Base-by-base conservation (phyloP, 352 stramenopile genomes). In the Globisporangium camurandrum region DNA sequence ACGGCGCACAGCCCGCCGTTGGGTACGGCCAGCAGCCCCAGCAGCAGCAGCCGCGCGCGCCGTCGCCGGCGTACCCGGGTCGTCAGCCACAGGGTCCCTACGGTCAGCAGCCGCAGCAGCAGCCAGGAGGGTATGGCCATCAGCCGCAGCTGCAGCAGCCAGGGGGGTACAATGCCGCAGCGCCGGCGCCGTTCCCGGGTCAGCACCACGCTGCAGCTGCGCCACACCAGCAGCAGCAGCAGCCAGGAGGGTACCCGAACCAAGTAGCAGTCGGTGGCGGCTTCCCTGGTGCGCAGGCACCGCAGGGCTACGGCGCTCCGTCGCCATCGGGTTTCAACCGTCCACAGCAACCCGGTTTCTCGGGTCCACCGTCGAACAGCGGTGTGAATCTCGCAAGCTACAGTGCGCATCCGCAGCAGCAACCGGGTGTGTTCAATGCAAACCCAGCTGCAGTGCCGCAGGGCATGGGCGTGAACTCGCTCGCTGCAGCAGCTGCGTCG, bases 381-480 rank as follows among this genome's bases (percentile, higher is more conserved):
- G 54, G 28, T 11, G 38, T 24, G 27, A 48, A 59, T 56, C 37
- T 34, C 71, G 64, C 40, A 38, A 54, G 43, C 37, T 66, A 76
- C 61, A 42, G 64, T 24, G 50, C 2, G 10, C 62, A 44, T 28
- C 63, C 51, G 47, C 51, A 49, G 33, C 65, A 52, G 44, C 52
- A 45, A 27, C 62, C 61, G 16, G 65, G 58, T 46, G 62, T 67
- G 9, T 76, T 82, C 31, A 57, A 52, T 34, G 42, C 64, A 6
- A 75, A 66, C 45, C 44, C 57, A 12, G 51, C 56, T 5, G 63
- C 76, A 11, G 69, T 84, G 55, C 64, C 75, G 30, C 74, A 88
- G 62, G 64, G 67, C 60, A 84, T 69, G 42, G 80, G 76, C 20
- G 69, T 91, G 62, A 88, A 91, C 62, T 62, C 75, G 28, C 51